Percentiles rank a stretch among this genome's conserved stretches.
These are phyloP conservation scores for Fistulinella prunicolor DNA, from an alignment of 768 basidiomycete genomes.

Conservation along the genomic window DNA sequence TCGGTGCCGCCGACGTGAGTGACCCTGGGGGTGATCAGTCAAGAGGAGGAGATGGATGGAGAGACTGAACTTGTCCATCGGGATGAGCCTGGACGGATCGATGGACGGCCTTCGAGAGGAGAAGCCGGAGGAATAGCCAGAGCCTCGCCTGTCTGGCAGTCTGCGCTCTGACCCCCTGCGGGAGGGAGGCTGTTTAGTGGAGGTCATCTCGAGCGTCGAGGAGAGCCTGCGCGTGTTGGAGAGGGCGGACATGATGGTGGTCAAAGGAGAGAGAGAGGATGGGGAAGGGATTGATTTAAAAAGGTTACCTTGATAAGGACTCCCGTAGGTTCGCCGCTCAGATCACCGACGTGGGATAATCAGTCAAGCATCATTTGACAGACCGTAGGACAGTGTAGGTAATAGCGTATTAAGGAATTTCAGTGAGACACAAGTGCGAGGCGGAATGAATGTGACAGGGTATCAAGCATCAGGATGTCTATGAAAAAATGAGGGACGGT, in stretches of 20 bases:
- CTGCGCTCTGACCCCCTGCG: slow-evolving; percentile 48
- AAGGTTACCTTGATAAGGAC: too few relatives aligned
- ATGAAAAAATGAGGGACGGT: slow-evolving; percentile 22
- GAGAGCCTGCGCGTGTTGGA: slow-evolving; percentile 29
- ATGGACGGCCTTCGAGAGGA: slow-evolving; percentile 69
- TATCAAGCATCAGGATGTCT: slow-evolving; percentile 23
- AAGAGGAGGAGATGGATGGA: background rate
- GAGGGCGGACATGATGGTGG: slow-evolving; percentile 26
- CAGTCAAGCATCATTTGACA: too few relatives aligned
- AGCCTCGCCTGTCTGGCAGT: slow-evolving; percentile 45
- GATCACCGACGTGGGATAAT: slow-evolving; percentile 4
- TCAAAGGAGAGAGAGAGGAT: background rate
- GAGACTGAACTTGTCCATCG: slow-evolving; percentile 69
- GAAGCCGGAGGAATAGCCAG: slow-evolving; percentile 42
- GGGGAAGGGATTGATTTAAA: slow-evolving; percentile 3
- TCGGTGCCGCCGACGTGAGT: slow-evolving; percentile 56
- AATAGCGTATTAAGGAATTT: too few relatives aligned
- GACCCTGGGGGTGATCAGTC: slow-evolving; percentile 35
- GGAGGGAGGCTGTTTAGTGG: slow-evolving; percentile 29
- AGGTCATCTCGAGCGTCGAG: slow-evolving; percentile 32
- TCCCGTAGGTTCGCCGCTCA: background rate
- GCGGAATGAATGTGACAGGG: slow-evolving; percentile 24
- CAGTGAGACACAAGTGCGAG: too few relatives aligned
- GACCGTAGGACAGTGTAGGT: too few relatives aligned
- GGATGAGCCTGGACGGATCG: slow-evolving; percentile 71